phyloP scores from a whole-genome alignment of 2,329 filamentous ascomycete genomes.

The Penicillium sp. region DNA sequence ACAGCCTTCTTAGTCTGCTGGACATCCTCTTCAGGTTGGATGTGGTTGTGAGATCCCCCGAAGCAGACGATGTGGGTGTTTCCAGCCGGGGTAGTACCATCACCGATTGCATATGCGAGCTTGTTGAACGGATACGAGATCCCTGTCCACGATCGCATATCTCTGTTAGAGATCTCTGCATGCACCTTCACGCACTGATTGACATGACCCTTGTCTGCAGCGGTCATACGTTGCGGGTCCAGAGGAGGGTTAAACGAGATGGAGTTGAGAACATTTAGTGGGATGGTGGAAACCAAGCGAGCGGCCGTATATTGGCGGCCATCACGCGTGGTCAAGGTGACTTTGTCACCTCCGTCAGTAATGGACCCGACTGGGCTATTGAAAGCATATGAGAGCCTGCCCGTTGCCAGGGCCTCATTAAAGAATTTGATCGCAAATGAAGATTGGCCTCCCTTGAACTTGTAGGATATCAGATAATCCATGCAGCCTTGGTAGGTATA shows the following conservation, averaged over 20 bases:
- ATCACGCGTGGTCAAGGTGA: constrained; percentile 37
- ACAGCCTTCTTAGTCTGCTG: constrained; percentile 36
- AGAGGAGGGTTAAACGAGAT: constrained; percentile 47
- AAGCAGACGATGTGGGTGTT: constrained; percentile 54
- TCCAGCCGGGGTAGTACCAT: constrained; percentile 48
- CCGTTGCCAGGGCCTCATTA: constrained; percentile 43
- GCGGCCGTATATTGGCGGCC: constrained; percentile 32
- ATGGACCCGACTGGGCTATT: constrained; percentile 41
- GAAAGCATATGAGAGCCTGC: constrained; percentile 46
- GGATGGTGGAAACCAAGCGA: constrained; percentile 47
- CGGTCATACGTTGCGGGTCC: constrained; percentile 35
- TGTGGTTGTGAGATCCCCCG: constrained; percentile 46
- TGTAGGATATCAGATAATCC: constrained; percentile 46
- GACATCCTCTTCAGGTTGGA: constrained; percentile 48
- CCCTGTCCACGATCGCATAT: constrained; percentile 48
- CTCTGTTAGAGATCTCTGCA: constrained; percentile 44
- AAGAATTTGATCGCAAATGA: constrained; percentile 51
- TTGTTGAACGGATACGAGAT: constrained; percentile 48
- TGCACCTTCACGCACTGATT: constrained; percentile 53
- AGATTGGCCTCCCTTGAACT: constrained; percentile 48
- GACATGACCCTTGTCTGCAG: constrained; percentile 45
- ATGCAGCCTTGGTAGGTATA: constrained; percentile 46
- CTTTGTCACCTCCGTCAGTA: constrained; percentile 27
- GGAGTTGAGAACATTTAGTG: constrained; percentile 47
- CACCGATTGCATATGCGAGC: constrained; percentile 48